Base-by-base conservation (phyloP, 805 yeast genomes). In the Monosporozyma yasuniensis region DNA sequence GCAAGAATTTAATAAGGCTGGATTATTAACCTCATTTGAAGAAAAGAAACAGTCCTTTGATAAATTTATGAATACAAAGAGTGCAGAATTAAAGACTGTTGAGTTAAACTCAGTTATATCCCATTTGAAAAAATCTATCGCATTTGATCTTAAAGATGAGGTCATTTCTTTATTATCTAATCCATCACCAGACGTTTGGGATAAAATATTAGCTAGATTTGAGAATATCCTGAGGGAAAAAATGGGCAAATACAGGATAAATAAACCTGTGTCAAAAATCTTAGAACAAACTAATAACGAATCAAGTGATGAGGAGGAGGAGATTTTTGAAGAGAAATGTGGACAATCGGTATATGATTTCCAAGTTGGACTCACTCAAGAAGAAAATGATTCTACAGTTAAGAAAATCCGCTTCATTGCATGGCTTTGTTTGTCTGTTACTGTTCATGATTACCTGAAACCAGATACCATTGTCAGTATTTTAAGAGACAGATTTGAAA, bases 401-500 rank as follows among this genome's bases (percentile, higher is more conserved):
- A 42, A n/a, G 30, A n/a, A 69, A 35, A 69, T 88, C 37, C 70
- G 74, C 42, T 72, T 70, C 55, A 66, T 70, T 32, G 76, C 87
- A 2, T 91, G 98, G 97, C 63, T 68, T 28, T 68, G 72, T 23
- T 78, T 89, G 53, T 74, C 79, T 52, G 74, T 72, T 9, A 71
- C 78, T 23, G 72, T 84, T 43, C 82, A 76, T 56, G 84, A 83
- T 50, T 75, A 77, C 55, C 66, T 86, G 46, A 75, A 79, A 27
- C 84, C 79, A 52, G 96, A 86, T 48, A 79, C 76, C 19, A 77
- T 86, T 7, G 72, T 83, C 1, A 71, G 74, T 48, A 74, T 87
- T 23, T 67, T 91, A 61, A 81, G 87, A 61, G 95, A 87, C 52
- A 72, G 79, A 51, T 91, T 93, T 69, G 97, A 91, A 58, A 87